These are phyloP conservation scores for Geosmithia flava DNA, from an alignment of 2,329 filamentous ascomycete species.

Conservation along the genomic window DNA sequence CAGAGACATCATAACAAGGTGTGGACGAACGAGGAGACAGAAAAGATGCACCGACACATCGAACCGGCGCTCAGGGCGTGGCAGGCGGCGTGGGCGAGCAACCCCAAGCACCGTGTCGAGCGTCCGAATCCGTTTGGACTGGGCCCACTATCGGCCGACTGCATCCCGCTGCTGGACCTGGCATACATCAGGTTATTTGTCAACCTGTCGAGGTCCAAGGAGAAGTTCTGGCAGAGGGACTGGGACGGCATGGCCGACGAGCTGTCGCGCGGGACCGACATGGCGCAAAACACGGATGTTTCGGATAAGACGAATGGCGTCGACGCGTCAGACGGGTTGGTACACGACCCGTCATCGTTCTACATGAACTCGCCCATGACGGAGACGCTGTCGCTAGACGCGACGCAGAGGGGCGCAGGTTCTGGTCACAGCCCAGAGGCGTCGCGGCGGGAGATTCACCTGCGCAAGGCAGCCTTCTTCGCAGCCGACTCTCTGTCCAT, in stretches of 20 bases:
- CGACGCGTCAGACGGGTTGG: slow-evolving; percentile 25
- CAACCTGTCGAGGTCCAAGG: slow-evolving; percentile 82
- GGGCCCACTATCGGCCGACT: slow-evolving; percentile 77
- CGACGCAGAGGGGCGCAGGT: slow-evolving; percentile 17
- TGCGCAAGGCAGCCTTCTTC: slow-evolving; percentile 91
- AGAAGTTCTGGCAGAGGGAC: slow-evolving; percentile 87
- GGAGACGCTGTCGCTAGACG: slow-evolving; percentile 16
- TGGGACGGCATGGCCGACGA: slow-evolving; percentile 88
- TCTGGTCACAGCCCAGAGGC: slow-evolving; percentile 6
- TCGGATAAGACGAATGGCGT: slow-evolving; percentile 33
- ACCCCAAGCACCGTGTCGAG: slow-evolving; percentile 73
- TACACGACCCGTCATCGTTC: slow-evolving; percentile 24
- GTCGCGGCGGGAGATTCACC: slow-evolving; percentile 67
- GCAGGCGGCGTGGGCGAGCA: slow-evolving; percentile 85
- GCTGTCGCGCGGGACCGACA: slow-evolving; percentile 63
- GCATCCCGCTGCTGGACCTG: slow-evolving; percentile 80
- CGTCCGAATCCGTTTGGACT: slow-evolving; percentile 72
- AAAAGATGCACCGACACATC: slow-evolving; percentile 92
- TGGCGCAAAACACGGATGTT: slow-evolving; percentile 55
- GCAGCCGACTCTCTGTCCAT: slow-evolving; percentile 84
- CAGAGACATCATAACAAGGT: slow-evolving; percentile 78
- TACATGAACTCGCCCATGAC: slow-evolving; percentile 17
- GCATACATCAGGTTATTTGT: slow-evolving; percentile 90
- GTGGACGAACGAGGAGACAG: slow-evolving; percentile 86
- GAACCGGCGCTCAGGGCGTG: slow-evolving; percentile 89